These are phyloP conservation scores for Melaleuca alternifolia DNA, from an alignment of 345 rosid genomes.

Conservation along the genomic window DNA sequence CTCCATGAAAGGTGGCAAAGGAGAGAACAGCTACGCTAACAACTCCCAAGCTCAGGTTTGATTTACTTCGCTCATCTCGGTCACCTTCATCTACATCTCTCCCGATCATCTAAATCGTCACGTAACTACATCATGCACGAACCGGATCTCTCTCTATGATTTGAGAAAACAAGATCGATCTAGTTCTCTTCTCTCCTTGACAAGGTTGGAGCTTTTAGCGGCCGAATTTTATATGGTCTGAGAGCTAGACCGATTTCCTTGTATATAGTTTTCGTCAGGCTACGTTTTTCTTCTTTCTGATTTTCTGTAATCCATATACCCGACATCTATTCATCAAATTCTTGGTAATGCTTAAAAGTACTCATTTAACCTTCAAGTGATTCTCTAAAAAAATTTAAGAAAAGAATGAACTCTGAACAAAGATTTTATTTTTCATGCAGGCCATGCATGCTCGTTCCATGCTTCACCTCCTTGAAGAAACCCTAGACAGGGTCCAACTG, in stretches of 20 bases:
- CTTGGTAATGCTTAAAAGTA: background rate
- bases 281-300: background rate
- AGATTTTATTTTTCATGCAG: slow-evolving; percentile 22
- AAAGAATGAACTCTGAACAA: background rate
- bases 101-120: background rate
- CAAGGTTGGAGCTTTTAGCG: background rate
- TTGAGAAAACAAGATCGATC: background rate
- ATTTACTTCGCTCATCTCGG: background rate
- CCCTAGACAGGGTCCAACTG: slow-evolving; percentile 57
- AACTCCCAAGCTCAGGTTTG: slow-evolving; percentile 95
- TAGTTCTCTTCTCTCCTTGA: background rate
- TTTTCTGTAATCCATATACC: background rate
- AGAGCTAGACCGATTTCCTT: background rate
- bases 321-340: background rate
- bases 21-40: slow-evolving; percentile 84
- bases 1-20: slow-evolving; percentile 95
- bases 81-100: background rate
- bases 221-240: background rate
- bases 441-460: slow-evolving; percentile 82
- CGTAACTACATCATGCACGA: background rate
- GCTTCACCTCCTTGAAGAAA: slow-evolving; percentile 80
- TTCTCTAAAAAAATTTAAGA: background rate
- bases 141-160: background rate
- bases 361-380: background rate
- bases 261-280: background rate